Conservation (phyloP, 345 rosid species). For the Abelmoschus esculentus region DNA sequence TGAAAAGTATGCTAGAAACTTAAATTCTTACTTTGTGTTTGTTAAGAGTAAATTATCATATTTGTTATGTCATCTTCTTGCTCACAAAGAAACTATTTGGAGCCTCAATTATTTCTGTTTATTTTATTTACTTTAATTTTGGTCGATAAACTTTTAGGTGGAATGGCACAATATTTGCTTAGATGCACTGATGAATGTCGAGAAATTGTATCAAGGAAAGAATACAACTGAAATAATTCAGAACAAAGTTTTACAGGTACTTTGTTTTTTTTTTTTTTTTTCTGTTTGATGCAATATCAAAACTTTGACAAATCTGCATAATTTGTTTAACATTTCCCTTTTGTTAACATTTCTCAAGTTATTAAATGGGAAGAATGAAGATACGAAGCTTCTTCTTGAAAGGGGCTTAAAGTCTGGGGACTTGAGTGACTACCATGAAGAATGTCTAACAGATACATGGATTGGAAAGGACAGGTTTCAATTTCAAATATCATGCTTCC, state of each 20-base stretch:
- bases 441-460: constrained; percentile 95
- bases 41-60: background rate
- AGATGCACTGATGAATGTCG: constrained; percentile 63
- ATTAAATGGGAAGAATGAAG: constrained; percentile 62
- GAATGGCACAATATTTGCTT: constrained; percentile 79
- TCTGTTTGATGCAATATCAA: background rate
- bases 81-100: constrained; percentile 2
- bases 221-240: constrained; percentile 58
- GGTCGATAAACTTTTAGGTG: constrained; percentile 37
- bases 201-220: constrained; percentile 61
- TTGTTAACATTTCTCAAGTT: constrained; percentile 29
- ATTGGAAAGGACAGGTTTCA: constrained; percentile 84
- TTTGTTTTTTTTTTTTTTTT: constrained; percentile 9
- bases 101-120: background rate
- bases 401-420: constrained; percentile 67
- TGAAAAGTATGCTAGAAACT: background rate
- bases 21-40: background rate
- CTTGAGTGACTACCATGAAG: constrained; percentile 57
- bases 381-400: constrained; percentile 52
- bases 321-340: constrained; percentile 6
- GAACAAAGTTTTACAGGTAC: constrained; percentile 74
- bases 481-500: constrained; percentile 10
- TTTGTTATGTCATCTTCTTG: background rate
- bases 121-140: background rate
- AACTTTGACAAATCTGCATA: background rate